Evolutionary conservation across 495 filamentous ascomycete genomes (phyloP), one percentile per base, ranked within the genome.

Genomic region (Aspergillus asperescens): DNA sequence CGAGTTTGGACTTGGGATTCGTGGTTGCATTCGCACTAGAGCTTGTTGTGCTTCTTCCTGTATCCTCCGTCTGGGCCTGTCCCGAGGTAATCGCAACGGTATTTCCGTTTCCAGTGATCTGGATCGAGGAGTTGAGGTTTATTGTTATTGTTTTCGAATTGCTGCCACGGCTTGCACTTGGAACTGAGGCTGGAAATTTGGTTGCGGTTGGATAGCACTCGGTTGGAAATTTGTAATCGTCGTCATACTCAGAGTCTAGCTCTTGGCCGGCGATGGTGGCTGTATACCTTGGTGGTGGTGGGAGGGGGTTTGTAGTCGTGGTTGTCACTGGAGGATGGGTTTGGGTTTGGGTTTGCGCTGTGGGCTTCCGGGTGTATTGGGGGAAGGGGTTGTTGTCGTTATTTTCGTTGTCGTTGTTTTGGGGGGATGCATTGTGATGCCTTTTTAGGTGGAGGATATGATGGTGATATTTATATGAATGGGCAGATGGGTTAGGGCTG

Each of bases 121-220:
- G 56, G 56, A 74, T 72, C 7, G 68, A 68, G 13, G 60, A 54
- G 46, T 74, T 66, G 41, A 76, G 64, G 28, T 58, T 50, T 43
- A 76, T 72, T 10, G 54, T 63, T 27, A 67, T 55, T 1, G 58
- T 28, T 19, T 23, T 49, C 13, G 39, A 1, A 28, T 13, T 48
- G 18, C 16, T 28, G 31, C 24, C 25, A 32, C 4, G 6, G 31
- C n/a, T 35, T 41, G 38, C 10, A n/a, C 73, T 70, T 22, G 54
- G 61, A 19, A 64, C 54, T 5, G 58, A 20, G 15, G 20, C 24
- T 25, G 37, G 8, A 22, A 4, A 19, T 48, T 37, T 15, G 32
- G 3, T 23, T 23, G 35, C 32, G 6, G 43, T 50, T 25, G 18
- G 16, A 15, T 34, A 9, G 16, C 23, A 16, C 29, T 32, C 15